Percentiles rank a stretch among this genome's conserved stretches.
These are phyloP conservation scores for Neltuma alba DNA, from an alignment of 306 rosid genomes.

Conservation along the genomic window DNA sequence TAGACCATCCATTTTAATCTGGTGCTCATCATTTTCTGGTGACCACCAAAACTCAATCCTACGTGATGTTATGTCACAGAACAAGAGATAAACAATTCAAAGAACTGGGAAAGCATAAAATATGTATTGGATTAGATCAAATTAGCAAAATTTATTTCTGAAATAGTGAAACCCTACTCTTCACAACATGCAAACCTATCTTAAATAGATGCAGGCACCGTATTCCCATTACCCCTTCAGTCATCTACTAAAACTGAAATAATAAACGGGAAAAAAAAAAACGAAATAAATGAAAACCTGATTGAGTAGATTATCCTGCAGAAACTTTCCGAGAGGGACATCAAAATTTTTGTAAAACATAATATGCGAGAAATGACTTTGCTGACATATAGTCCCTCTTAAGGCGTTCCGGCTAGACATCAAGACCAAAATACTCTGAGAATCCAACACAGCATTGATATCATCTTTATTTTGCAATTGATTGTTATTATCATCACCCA, in stretches of 20 bases:
- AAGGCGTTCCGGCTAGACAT: slow-evolving; percentile 82
- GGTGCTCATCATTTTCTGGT: neutral
- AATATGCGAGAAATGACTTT: slow-evolving; percentile 88
- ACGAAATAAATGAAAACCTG: slow-evolving; percentile 50
- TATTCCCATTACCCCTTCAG: neutral
- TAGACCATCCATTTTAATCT: no score
- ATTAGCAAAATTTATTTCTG: neutral
- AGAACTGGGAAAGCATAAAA: neutral
- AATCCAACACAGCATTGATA: slow-evolving; percentile 62
- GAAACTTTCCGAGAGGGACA: slow-evolving; percentile 85
- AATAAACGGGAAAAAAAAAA: neutral
- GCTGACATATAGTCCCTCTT: slow-evolving; percentile 77
- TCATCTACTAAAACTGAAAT: slow-evolving; percentile 21
- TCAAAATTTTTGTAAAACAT: slow-evolving; percentile 93
- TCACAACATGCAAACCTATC: slow-evolving; percentile 24
- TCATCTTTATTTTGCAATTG: slow-evolving; percentile 53
- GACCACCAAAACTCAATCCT: neutral
- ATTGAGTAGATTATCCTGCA: slow-evolving; percentile 80
- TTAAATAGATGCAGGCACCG: slow-evolving; percentile 10
- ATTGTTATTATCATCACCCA: slow-evolving; percentile 41
- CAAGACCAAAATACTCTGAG: slow-evolving; percentile 95
- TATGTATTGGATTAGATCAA: slow-evolving; percentile 2
- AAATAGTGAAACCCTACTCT: slow-evolving; percentile 9
- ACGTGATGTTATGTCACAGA: neutral
- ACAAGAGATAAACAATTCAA: neutral